Percentiles rank a stretch among this genome's conserved stretches.
Conservation (phyloP, 1,284 basidiomycete species). For the Austroboletus novae-zelandiae region DNA sequence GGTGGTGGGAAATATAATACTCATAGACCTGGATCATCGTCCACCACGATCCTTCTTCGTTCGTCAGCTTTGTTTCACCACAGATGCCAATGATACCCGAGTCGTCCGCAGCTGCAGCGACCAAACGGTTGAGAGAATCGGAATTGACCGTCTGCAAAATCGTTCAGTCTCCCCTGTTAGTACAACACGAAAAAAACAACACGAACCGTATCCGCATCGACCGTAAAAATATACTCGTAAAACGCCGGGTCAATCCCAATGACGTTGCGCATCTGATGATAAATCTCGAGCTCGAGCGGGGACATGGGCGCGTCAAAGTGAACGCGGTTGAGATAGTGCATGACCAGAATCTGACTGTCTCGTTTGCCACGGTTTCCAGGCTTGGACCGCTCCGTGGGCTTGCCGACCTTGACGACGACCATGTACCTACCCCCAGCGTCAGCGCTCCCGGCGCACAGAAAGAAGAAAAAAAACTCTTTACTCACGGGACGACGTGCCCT, state of each 20-base stretch:
- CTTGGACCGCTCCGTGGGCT: constrained; percentile 91
- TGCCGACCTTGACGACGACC: constrained; percentile 95
- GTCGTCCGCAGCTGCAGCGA: constrained; percentile 85
- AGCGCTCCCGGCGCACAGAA: background rate
- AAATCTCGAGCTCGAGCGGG: constrained; percentile 84
- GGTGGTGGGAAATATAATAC: constrained; percentile 85
- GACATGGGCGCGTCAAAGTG: constrained; percentile 96
- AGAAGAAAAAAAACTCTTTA: constrained; percentile 13
- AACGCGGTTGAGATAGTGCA: constrained; percentile 96
- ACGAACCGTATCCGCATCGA: constrained; percentile 83
- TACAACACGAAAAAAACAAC: background rate
- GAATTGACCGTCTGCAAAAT: constrained; percentile 73
- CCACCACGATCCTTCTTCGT: constrained; percentile 92
- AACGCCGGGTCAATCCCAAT: constrained; percentile 84
- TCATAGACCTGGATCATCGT: constrained; percentile 98
- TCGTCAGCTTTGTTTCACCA: constrained; percentile 93
- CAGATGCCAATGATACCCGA: constrained; percentile 93
- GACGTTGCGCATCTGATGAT: constrained; percentile 86
- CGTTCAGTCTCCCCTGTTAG: background rate
- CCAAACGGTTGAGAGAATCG: constrained; percentile 87
- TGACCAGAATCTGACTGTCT: constrained; percentile 92
- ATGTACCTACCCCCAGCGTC: constrained; percentile 61
- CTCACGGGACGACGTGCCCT: constrained; percentile 90
- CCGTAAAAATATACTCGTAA: constrained; percentile 83
- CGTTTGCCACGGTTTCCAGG: constrained; percentile 98